Percentiles rank a stretch among this genome's conserved stretches.
Conservation (phyloP, 129 eudicot species). For the Chrysanthemum seticuspe region DNA sequence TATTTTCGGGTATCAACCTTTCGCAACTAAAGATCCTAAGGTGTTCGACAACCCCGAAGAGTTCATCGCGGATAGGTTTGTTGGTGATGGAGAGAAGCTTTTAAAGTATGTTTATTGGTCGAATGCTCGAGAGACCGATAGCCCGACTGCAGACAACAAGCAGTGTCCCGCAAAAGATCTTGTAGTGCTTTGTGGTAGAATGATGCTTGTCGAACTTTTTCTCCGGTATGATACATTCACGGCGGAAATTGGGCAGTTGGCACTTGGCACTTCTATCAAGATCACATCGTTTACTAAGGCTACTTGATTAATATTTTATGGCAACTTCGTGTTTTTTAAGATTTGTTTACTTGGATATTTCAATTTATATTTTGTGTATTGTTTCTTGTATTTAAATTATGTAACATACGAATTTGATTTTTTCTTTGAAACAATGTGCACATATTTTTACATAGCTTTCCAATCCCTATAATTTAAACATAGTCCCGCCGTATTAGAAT, state of each 20-base stretch:
- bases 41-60: conserved; percentile 52
- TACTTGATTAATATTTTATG: background rate
- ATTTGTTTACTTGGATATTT: background rate
- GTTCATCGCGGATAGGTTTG: conserved; percentile 52
- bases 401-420: background rate
- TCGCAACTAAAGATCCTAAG: conserved; percentile 61
- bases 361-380: background rate
- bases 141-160: conserved; percentile 47
- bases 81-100: conserved; percentile 62
- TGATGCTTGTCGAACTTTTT: conserved; percentile 67
- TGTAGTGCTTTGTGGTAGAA: conserved; percentile 47
- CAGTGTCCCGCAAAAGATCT: conserved; percentile 65
- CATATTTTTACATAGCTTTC: no score
- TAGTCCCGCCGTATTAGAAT: no score
- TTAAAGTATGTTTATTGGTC: conserved; percentile 69
- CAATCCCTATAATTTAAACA: no score
- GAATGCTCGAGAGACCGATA: conserved; percentile 56
- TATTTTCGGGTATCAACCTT: conserved; percentile 64
- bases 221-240: conserved; percentile 53
- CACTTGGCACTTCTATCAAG: conserved; percentile 44
- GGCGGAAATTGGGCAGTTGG: conserved; percentile 24
- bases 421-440: background rate
- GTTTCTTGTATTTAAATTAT: conserved; percentile 6
- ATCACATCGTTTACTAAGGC: conserved; percentile 49
- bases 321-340: background rate